Base-by-base conservation (phyloP, 2,329 filamentous ascomycete genomes). In the Dactylellina parvicollis region DNA sequence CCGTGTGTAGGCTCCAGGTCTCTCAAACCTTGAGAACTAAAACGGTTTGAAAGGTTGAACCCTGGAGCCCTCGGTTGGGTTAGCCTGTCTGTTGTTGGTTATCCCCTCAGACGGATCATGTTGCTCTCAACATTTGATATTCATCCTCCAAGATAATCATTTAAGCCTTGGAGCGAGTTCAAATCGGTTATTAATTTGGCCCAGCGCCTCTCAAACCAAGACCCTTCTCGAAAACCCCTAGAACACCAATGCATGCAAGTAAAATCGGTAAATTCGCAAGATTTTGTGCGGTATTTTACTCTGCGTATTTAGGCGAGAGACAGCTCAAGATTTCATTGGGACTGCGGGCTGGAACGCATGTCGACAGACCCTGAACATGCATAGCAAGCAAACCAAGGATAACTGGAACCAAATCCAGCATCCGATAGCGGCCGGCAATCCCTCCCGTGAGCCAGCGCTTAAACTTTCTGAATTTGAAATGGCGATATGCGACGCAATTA, bases 391-490 rank as follows among this genome's bases (percentile, higher is more conserved):
- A 22, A 46, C 54, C 12, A 14, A 7, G 47, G 47, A 18, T 4
- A 34, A 34, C 22, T 52, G 47, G 7, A 8, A 18, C 59, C 42
- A 42, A 46, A 38, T 42, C 60, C 26, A 56, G 49, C 47, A 44
- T 47, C 62, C 62, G 62, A 67, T 67, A 67, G 32, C 62, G 62
- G 62, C 62, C 62, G 62, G 62, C 62, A 67, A 67, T 56, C 42
- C 62, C 52, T 67, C 44, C 62, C 62, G 61, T 40, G 47, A 50
- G 28, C 52, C 28, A 30, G 28, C 52, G 62, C 52, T 38, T 67
- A 67, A 36, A 67, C 30, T 50, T 67, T 57, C 62, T 67, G 18
- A 16, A 38, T 52, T 28, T 50, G 26, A 44, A 34, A 34, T n/a
- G 18, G 44, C 46, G 34, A 61, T 50, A 4, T 47, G 52, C 42